These are phyloP conservation scores for Monilinia polystroma DNA, from an alignment of 2,329 filamentous ascomycete genomes.

Conservation along the genomic window DNA sequence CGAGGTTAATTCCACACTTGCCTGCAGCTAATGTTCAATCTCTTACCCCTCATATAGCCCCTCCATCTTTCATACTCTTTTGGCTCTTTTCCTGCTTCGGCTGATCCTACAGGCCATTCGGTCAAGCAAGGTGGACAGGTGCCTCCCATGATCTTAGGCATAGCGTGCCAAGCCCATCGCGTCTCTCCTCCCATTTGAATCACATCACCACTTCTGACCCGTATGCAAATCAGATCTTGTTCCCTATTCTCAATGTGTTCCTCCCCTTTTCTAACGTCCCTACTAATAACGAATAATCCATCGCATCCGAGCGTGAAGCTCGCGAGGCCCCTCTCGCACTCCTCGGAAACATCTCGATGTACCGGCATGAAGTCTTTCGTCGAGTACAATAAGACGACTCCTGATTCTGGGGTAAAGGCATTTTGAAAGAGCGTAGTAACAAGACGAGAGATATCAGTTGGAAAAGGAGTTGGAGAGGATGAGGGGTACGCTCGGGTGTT, in stretches of 20 bases:
- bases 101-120: constrained; percentile 65
- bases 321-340: constrained; percentile 72
- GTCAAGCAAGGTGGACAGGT: constrained; percentile 75
- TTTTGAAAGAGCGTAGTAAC: constrained; percentile 70
- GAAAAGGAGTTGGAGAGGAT: constrained; percentile 66
- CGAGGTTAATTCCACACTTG: constrained; percentile 62
- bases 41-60: constrained; percentile 84
- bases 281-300: constrained; percentile 79
- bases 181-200: constrained; percentile 84
- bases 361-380: constrained; percentile 89
- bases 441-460: constrained; percentile 67
- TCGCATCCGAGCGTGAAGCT: constrained; percentile 90
- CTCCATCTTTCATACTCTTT: constrained; percentile 62
- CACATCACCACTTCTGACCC: constrained; percentile 80
- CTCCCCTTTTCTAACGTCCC: constrained; percentile 41
- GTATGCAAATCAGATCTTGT: constrained; percentile 52
- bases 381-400: constrained; percentile 89
- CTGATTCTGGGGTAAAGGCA: constrained; percentile 72
- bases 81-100: constrained; percentile 42
- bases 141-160: constrained; percentile 77
- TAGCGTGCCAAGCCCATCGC: constrained; percentile 91
- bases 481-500: constrained; percentile 76
- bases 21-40: constrained; percentile 90
- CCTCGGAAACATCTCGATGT: constrained; percentile 89
- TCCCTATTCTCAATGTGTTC: constrained; percentile 35